phyloP scores from a whole-genome alignment of 2,329 filamentous ascomycete genomes.

The Macrophomina pseudophaseolina region DNA sequence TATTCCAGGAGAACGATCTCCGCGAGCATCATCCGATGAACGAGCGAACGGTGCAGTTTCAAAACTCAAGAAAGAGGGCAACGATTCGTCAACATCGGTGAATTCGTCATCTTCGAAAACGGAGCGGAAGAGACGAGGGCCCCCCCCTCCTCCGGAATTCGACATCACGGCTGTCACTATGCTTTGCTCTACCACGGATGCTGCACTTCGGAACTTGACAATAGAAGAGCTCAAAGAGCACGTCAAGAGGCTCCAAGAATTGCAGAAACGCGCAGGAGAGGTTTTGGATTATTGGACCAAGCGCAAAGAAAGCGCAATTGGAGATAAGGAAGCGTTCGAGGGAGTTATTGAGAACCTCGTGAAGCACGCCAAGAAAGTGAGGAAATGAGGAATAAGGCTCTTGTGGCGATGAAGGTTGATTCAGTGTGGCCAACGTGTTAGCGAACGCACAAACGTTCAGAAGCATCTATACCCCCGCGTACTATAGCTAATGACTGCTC shows the following conservation, averaged over 20 bases:
- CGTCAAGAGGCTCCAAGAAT: conserved; percentile 68
- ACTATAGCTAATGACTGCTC: conserved; percentile 24
- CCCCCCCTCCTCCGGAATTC: conserved; percentile 73
- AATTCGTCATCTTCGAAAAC: conserved; percentile 44
- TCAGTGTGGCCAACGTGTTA: not conserved
- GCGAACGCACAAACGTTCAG: conserved; percentile 7
- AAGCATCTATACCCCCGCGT: conserved; percentile 24
- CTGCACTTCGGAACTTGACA: conserved; percentile 79
- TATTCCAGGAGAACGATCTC: conserved; percentile 44
- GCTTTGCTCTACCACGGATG: conserved; percentile 81
- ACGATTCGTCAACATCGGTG: conserved; percentile 45
- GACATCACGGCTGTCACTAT: conserved; percentile 80
- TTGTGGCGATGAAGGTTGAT: conserved; percentile 3
- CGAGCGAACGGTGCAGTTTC: conserved; percentile 42
- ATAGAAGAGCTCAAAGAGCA: conserved; percentile 76
- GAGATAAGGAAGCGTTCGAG: conserved; percentile 92
- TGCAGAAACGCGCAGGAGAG: conserved; percentile 74
- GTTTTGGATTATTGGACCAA: conserved; percentile 89
- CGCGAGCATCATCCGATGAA: conserved; percentile 44
- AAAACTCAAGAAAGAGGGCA: conserved; percentile 45
- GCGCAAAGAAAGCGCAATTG: conserved; percentile 81
- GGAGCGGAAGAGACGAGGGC: conserved; percentile 58
- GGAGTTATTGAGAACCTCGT: conserved; percentile 97
- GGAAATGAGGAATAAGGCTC: conserved; percentile 60
- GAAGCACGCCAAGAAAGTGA: conserved; percentile 83